Conservation (phyloP, 306 rosid genomes). For the Abrus pulchellus region DNA sequence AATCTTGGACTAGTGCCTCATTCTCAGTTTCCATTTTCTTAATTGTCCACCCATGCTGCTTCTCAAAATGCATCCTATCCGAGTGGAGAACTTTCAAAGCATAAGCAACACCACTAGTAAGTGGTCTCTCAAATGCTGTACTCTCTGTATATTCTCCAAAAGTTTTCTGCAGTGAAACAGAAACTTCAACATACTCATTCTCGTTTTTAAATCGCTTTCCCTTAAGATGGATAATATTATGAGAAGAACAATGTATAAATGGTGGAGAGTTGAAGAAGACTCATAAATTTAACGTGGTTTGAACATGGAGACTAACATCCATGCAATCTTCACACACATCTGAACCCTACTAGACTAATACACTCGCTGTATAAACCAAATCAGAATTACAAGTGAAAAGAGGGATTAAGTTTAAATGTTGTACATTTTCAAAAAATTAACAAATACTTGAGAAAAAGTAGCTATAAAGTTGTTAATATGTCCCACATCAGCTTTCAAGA, state of each 20-base stretch:
- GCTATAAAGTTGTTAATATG: neutral
- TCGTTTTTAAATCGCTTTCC: neutral
- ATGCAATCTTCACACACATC: conserved; percentile 2
- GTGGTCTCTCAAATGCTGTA: conserved; percentile 93
- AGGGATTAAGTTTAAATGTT: neutral
- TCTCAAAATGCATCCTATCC: conserved; percentile 83
- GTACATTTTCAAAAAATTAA: neutral
- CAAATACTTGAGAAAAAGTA: neutral
- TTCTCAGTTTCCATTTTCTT: conserved; percentile 92
- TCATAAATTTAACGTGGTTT: neutral
- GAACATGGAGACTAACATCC: conserved; percentile 1
- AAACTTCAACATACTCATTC: conserved; percentile 18
- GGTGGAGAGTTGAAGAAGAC: conserved; percentile 16
- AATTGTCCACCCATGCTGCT: conserved; percentile 87
- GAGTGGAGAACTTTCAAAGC: conserved; percentile 89
- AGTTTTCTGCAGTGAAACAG: conserved; percentile 68
- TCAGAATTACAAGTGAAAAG: conserved; percentile 13
- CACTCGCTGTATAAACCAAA: neutral
- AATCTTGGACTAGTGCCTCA: conserved; percentile 91
- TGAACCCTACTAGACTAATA: neutral
- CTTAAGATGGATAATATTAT: conserved; percentile 10
- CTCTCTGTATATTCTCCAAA: conserved; percentile 93
- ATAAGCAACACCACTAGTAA: conserved; percentile 97
- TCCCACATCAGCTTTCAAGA: neutral
- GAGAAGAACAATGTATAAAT: conserved; percentile 13